Evolutionary conservation across 2,329 filamentous ascomycete genomes (phyloP), one percentile per base, ranked within the genome.

Genomic region (Rutstroemia sp.): DNA sequence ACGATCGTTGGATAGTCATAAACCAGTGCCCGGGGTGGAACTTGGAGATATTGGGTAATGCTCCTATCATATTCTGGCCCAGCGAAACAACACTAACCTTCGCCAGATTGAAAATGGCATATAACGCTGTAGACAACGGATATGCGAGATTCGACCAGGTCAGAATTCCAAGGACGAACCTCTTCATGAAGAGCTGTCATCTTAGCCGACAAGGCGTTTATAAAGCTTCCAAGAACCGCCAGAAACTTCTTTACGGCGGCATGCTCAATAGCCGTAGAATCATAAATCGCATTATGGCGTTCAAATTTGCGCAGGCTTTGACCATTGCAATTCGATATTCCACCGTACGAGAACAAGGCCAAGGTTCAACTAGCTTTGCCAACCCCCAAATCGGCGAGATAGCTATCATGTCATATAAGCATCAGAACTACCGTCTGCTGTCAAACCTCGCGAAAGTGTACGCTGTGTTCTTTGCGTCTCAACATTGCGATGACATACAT

Each of bases 311-410:
- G 6, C 66, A 66, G 51, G 69, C 70, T 3, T 65, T 70, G n/a
- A 65, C 68, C 16, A 70, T 70, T 27, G 67, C 69, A 12, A 67
- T 67, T 47, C 65, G 70, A 21, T 72, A 71, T 59, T 70, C 68
- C 25, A 63, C 58, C 10, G 60, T 67, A 40, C 63, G 67, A 16
- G 56, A 60, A 38, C 67, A 69, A 61, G 60, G 58, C 17, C 49
- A 56, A 25, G 56, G 48, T 23, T 45, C 45, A 7, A 25, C 30
- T 12, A 16, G 23, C n/a, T 14, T n/a, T 3, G 44, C 39, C 39
- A 42, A 42, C 39, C 39, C n/a, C 17, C 3, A n/a, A 27, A 10
- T 10, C 16, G 19, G 14, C 3, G 56, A 60, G 17, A n/a, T 25
- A 9, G 14, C 47, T 5, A 58, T 61, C 42, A 58, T 56, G 30